Percentiles rank a stretch among this genome's conserved stretches.
These are phyloP conservation scores for Lithohypha guttulata DNA, from an alignment of 2,329 filamentous ascomycete genomes.

Conservation along the genomic window DNA sequence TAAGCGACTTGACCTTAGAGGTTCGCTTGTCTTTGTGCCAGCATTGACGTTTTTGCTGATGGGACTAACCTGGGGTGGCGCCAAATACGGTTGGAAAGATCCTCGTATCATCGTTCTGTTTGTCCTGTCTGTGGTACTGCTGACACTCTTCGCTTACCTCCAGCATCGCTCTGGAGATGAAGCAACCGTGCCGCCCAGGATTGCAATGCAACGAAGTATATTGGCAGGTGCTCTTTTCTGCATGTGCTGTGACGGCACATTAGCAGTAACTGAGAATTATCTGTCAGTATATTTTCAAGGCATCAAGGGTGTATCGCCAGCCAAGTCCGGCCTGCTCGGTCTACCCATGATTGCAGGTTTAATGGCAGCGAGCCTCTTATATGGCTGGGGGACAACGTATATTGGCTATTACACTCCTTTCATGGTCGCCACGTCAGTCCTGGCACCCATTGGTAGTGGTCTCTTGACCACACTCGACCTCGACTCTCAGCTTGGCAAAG, in stretches of 20 bases:
- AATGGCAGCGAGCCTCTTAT: constrained; percentile 4
- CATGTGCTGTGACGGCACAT: constrained; percentile 5
- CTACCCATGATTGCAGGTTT: constrained; percentile 12
- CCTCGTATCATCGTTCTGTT: constrained; percentile 15
- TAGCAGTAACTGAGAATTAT: constrained; percentile 10
- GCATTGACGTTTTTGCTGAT: constrained; percentile 21
- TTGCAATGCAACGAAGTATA: constrained; percentile 14
- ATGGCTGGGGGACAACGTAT: constrained; percentile 6
- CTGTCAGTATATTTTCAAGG: constrained; percentile 18
- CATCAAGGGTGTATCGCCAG: constrained; percentile 11
- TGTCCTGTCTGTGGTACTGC: constrained; percentile 9
- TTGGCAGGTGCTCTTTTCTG: constrained; percentile 6
- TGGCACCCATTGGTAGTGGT: constrained; percentile 21
- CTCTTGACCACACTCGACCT: constrained; percentile 16
- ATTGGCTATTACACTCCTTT: constrained; percentile 19
- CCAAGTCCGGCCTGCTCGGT: constrained; percentile 11
- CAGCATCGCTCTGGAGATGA: constrained; percentile 20
- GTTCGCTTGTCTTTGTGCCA: constrained; percentile 27
- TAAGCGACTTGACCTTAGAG: constrained; percentile 25
- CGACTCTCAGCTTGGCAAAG: constrained; percentile 18
- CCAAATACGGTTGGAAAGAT: constrained; percentile 9
- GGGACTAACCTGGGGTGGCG: constrained; percentile 29
- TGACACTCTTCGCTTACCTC: constrained; percentile 11
- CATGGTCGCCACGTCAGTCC: constrained; percentile 24
- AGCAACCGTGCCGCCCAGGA: constrained; percentile 17